A percentile compares a stretch with the other conserved stretches of the same genome.
phyloP scores from a whole-genome alignment of 2,329 filamentous ascomycete genomes.

The Xylariaceae sp. region DNA sequence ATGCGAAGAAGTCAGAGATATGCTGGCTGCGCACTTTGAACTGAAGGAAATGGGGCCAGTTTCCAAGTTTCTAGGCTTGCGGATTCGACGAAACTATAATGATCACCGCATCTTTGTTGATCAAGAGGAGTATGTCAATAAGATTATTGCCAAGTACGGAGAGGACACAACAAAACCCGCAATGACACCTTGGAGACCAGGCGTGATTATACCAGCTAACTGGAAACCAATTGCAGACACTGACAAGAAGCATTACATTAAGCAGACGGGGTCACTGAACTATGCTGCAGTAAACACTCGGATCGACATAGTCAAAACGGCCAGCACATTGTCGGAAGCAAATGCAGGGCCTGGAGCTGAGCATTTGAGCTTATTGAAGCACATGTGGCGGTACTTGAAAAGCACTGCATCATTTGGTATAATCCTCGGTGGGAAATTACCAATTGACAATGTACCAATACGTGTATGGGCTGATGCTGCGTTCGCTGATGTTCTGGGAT shows the following conservation, averaged over 20 bases:
- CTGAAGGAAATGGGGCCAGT: neutral
- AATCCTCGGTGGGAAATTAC: neutral
- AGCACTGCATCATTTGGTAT: neutral
- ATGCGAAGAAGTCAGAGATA: neutral
- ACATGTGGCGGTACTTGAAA: neutral
- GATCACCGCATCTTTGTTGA: neutral
- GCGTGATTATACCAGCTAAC: neutral
- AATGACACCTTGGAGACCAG: neutral
- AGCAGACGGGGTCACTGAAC: neutral
- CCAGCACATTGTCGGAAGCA: neutral
- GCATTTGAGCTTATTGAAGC: neutral
- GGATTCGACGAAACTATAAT: neutral
- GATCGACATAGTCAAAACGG: neutral
- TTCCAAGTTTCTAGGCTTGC: neutral
- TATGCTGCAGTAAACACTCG: neutral
- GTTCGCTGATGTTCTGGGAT: neutral
- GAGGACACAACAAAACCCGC: neutral
- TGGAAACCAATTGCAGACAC: neutral
- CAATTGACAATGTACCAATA: neutral
- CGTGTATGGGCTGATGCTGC: neutral
- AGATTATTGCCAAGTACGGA: neutral
- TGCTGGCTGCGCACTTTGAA: neutral
- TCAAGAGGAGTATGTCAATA: neutral
- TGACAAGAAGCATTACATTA: neutral
- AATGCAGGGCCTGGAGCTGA: neutral